Evolutionary conservation across 2,329 filamentous ascomycete genomes (phyloP).

Genomic region (Hirsutella rhossiliensis): DNA sequence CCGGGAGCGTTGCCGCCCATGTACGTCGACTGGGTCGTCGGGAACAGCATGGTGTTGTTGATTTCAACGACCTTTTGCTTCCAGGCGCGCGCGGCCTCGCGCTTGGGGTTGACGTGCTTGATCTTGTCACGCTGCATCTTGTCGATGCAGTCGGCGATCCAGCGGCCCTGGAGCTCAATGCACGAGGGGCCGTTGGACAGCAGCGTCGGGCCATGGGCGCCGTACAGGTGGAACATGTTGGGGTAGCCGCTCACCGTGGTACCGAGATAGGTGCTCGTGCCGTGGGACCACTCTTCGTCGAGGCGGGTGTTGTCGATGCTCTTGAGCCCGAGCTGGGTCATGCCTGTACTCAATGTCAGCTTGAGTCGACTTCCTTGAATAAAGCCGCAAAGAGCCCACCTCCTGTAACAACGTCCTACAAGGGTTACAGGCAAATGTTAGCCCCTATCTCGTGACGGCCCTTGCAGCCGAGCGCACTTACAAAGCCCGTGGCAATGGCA

Average conservation of each 20-base stretch:
- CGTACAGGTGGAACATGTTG: conserved; percentile 42
- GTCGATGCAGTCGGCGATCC: conserved; percentile 38
- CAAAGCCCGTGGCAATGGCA: conserved; percentile 33
- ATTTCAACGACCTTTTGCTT: conserved; percentile 34
- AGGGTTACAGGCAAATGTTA: too few relatives aligned
- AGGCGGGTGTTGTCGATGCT: conserved; percentile 25
- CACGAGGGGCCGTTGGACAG: conserved; percentile 43
- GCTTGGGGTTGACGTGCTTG: conserved; percentile 36
- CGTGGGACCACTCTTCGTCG: conserved; percentile 27
- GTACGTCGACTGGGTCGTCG: conserved; percentile 36
- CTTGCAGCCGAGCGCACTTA: too few relatives aligned
- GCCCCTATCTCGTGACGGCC: neutral
- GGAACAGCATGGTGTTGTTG: conserved; percentile 34
- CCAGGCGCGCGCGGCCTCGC: conserved; percentile 33
- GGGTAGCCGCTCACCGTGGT: conserved; percentile 30
- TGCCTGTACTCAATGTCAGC: conserved; percentile 11
- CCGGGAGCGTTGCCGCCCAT: conserved; percentile 44
- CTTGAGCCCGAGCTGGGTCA: conserved; percentile 32
- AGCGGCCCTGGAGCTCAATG: conserved; percentile 43
- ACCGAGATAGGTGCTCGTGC: conserved; percentile 31
- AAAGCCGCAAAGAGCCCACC: conserved; percentile 7
- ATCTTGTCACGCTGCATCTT: conserved; percentile 32
- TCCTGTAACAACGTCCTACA: conserved; percentile 21
- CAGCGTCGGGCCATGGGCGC: conserved; percentile 42
- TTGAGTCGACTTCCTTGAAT: neutral